A percentile compares a stretch with the other conserved stretches of the same genome.
These are phyloP conservation scores for Boletus patriciae DNA, from an alignment of 768 basidiomycete genomes.

Conservation along the genomic window DNA sequence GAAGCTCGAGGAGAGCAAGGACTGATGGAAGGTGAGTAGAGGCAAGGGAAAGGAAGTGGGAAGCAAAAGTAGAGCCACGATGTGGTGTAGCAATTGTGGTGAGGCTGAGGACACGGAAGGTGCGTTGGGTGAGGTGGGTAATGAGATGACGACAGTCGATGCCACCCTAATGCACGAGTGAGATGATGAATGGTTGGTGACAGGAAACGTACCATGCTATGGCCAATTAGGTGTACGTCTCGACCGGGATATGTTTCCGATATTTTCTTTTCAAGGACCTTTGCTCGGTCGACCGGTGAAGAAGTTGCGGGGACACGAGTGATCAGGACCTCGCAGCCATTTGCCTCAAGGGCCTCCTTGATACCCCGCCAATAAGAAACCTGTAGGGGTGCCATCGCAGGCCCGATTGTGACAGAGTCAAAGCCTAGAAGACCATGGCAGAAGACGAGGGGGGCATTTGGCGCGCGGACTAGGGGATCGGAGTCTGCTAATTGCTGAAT, in stretches of 20 bases:
- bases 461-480: constrained; percentile 58
- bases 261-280: constrained; percentile 83
- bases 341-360: constrained; percentile 85
- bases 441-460: constrained; percentile 86
- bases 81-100: constrained; percentile 97
- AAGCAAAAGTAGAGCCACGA: constrained; percentile 89
- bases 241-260: constrained; percentile 77
- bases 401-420: constrained; percentile 79
- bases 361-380: constrained; percentile 98
- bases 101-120: constrained; percentile 79
- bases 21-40: constrained; percentile 64
- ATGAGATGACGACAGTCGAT: constrained; percentile 90
- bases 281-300: constrained; percentile 83
- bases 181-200: neutral
- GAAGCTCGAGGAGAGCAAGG: constrained; percentile 72
- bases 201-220: constrained; percentile 60
- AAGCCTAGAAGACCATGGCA: constrained; percentile 94
- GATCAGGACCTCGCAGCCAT: constrained; percentile 87
- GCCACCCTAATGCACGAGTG: constrained; percentile 64
- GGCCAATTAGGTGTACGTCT: constrained; percentile 85
- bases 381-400: constrained; percentile 73
- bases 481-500: constrained; percentile 1
- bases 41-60: constrained; percentile 83
- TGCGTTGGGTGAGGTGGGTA: constrained; percentile 73
- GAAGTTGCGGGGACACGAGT: constrained; percentile 93